These are phyloP conservation scores for Holtermannia corniformis DNA, from an alignment of 768 basidiomycete species.

Conservation along the genomic window DNA sequence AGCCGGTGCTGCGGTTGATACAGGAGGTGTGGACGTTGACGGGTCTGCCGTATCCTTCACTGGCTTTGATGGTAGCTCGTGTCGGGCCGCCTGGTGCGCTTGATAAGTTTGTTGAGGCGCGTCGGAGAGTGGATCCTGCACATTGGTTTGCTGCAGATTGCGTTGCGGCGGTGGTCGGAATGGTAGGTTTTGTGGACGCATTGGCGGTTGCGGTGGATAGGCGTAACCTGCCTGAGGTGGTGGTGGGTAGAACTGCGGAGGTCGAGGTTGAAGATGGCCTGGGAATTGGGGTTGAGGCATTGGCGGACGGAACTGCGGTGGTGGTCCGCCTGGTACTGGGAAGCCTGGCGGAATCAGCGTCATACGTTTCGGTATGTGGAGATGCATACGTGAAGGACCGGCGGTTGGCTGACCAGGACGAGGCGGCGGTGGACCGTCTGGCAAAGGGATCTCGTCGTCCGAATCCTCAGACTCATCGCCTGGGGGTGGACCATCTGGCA, in stretches of 20 bases:
- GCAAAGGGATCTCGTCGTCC: slow-evolving; percentile 41
- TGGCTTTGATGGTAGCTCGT: slow-evolving; percentile 28
- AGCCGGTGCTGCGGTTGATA: slow-evolving; percentile 42
- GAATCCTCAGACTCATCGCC: slow-evolving; percentile 18
- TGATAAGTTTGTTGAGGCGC: slow-evolving; percentile 71
- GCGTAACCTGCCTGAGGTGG: neutral
- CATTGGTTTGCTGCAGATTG: slow-evolving; percentile 5
- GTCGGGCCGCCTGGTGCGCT: slow-evolving; percentile 52
- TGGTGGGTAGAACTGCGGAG: slow-evolving; percentile 25
- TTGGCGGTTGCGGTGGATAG: slow-evolving; percentile 10
- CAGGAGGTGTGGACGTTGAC: slow-evolving; percentile 12
- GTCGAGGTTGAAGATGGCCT: slow-evolving; percentile 12
- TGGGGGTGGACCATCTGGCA: slow-evolving; percentile 74
- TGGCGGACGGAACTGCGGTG: slow-evolving; percentile 2
- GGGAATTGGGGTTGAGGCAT: too few species aligned
- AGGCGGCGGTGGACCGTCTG: slow-evolving; percentile 42
- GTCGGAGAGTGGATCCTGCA: slow-evolving; percentile 66
- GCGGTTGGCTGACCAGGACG: slow-evolving; percentile 5
- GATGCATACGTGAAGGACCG: slow-evolving; percentile 1
- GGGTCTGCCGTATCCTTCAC: neutral
- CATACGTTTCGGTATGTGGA: too few species aligned
- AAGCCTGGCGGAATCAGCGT: neutral
- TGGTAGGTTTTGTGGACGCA: slow-evolving; percentile 22
- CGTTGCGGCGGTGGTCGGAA: neutral
- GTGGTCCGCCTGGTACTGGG: slow-evolving; percentile 3